These are phyloP conservation scores for Gymnopilus dilepis DNA, from an alignment of 768 basidiomycete species.

Conservation along the genomic window DNA sequence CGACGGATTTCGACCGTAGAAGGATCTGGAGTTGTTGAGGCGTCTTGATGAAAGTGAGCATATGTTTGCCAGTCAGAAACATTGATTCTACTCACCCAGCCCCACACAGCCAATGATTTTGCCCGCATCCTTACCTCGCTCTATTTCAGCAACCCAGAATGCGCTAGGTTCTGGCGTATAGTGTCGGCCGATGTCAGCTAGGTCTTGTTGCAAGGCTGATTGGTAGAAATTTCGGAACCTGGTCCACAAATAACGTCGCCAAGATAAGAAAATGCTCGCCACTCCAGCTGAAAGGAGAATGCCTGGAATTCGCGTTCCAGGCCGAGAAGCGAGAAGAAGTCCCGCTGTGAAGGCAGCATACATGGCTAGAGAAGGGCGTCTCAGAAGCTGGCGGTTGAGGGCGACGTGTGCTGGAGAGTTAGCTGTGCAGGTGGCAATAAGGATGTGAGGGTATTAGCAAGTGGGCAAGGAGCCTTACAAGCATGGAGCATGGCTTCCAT, in stretches of 20 bases:
- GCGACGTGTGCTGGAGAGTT: not conserved
- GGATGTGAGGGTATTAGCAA: not conserved
- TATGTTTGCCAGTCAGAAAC: not conserved
- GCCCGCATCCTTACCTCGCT: not conserved
- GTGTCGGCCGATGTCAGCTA: not conserved
- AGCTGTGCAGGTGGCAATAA: not conserved
- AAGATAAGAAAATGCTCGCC: not conserved
- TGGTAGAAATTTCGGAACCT: not conserved
- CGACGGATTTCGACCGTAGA: constrained; percentile 7
- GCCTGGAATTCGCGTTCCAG: not conserved
- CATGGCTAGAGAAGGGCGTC: not conserved
- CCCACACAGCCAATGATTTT: constrained; percentile 10
- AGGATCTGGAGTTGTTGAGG: not conserved
- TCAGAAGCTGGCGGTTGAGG: not conserved
- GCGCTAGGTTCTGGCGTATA: constrained; percentile 1
- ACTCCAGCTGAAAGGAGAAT: not conserved
- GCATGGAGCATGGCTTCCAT: not conserved
- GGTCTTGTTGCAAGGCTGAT: not conserved
- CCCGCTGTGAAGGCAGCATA: not conserved
- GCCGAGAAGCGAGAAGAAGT: not conserved
- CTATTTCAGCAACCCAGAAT: constrained; percentile 14
- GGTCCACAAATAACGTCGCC: not conserved
- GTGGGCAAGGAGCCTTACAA: not conserved
- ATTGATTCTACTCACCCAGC: not conserved
- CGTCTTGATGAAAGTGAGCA: not conserved